A percentile compares a stretch with the other conserved stretches of the same genome.
Evolutionary conservation across 345 rosid genomes (phyloP).

Genomic region (Jatropha curcas): DNA sequence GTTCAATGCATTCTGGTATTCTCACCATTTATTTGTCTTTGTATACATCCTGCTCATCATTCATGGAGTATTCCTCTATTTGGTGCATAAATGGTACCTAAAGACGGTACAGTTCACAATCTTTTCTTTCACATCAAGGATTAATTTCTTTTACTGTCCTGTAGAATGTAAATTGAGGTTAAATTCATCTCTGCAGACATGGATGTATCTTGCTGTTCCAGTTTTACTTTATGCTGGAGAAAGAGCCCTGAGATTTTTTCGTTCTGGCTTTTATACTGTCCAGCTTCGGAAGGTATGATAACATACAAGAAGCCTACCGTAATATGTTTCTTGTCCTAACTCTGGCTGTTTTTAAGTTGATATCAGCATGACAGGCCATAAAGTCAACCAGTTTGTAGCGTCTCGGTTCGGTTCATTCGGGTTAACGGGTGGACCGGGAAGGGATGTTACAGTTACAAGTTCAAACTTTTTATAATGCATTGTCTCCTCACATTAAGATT

Average conservation of each 20-base stretch:
- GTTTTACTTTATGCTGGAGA: constrained; percentile 78
- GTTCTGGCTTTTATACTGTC: constrained; percentile 79
- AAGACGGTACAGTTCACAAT: constrained; percentile 61
- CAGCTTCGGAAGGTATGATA: constrained; percentile 64
- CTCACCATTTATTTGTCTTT: constrained; percentile 76
- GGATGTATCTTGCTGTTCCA: constrained; percentile 97
- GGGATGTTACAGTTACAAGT: too few relatives aligned
- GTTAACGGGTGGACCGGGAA: too few relatives aligned
- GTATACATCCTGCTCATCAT: constrained; percentile 72
- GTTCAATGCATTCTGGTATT: constrained; percentile 97
- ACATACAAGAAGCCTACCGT: background rate
- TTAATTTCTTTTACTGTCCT: background rate
- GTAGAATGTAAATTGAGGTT: background rate
- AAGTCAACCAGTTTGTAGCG: too few relatives aligned
- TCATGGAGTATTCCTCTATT: constrained; percentile 68
- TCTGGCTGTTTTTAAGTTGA: too few relatives aligned
- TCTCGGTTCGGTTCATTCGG: too few relatives aligned
- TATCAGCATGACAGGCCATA: too few relatives aligned
- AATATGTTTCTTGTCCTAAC: background rate
- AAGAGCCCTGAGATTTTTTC: constrained; percentile 80
- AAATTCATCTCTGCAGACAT: constrained; percentile 52
- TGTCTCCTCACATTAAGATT: too few relatives aligned
- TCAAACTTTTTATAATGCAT: too few relatives aligned
- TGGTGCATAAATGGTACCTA: constrained; percentile 72
- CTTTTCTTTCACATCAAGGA: constrained; percentile 4